Evolutionary conservation across 345 rosid species (phyloP).

Genomic region (Melaleuca alternifolia): DNA sequence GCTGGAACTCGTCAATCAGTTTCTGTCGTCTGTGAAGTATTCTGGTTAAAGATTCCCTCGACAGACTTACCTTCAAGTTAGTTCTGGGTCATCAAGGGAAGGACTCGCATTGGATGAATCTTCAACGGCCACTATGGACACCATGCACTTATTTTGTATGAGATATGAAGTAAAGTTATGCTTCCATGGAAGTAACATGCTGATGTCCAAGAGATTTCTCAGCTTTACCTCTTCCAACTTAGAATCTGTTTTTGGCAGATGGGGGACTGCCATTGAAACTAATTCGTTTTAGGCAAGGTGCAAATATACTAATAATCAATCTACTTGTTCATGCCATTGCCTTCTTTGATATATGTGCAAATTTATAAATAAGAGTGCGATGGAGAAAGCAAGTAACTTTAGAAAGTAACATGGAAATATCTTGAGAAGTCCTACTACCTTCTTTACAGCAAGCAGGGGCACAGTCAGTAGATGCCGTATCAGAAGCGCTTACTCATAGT

Average conservation of each 20-base stretch:
- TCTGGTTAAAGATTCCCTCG: background rate
- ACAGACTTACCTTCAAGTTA: background rate
- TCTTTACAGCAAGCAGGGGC: no score
- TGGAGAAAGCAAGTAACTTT: no score
- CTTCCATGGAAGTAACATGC: background rate
- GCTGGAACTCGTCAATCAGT: background rate
- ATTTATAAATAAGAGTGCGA: background rate
- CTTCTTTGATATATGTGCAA: background rate
- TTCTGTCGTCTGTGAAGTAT: background rate
- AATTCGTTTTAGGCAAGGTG: background rate
- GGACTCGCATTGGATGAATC: background rate
- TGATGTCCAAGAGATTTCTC: background rate
- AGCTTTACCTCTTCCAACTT: background rate
- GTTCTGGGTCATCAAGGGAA: background rate
- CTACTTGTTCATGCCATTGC: background rate
- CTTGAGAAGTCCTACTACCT: no score
- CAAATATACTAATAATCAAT: background rate
- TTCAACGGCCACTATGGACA: background rate
- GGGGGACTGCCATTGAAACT: background rate
- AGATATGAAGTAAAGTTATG: background rate
- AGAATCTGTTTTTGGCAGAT: background rate
- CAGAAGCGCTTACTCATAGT: background rate
- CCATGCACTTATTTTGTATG: background rate
- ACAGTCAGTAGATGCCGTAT: background rate
- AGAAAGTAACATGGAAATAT: no score